Conservation (phyloP, 805 yeast genomes). For the Nakazawaea populi region DNA sequence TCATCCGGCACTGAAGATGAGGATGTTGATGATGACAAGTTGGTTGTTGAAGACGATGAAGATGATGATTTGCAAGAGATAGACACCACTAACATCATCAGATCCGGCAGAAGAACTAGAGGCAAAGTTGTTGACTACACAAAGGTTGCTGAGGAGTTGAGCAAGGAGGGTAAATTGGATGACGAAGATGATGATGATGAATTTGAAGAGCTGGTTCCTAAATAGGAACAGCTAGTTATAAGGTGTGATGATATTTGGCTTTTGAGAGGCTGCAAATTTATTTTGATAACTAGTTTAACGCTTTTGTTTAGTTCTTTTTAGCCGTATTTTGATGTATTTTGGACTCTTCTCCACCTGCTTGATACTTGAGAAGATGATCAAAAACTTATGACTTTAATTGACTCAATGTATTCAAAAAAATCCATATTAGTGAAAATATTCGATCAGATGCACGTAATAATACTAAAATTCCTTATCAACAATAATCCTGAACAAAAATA, state of each 20-base stretch:
- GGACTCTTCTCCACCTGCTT: no score
- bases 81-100: slow-evolving; percentile 76
- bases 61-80: slow-evolving; percentile 79
- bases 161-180: slow-evolving; percentile 37
- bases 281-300: no score
- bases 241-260: no score
- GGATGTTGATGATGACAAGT: slow-evolving; percentile 43
- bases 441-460: no score
- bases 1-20: slow-evolving; percentile 35
- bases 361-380: no score
- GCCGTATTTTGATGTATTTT: no score
- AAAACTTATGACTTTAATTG: no score
- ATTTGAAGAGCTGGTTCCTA: slow-evolving; percentile 34
- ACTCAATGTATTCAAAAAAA: no score
- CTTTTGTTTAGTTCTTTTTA: no score
- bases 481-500: background rate
- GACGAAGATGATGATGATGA: slow-evolving; percentile 45
- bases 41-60: slow-evolving; percentile 52
- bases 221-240: background rate
- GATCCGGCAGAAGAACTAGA: slow-evolving; percentile 84
- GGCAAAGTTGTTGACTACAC: slow-evolving; percentile 83
- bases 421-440: no score
- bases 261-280: no score
- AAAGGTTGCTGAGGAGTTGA: slow-evolving; percentile 71
- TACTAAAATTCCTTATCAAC: background rate